Conservation (phyloP, 2,329 filamentous ascomycete species). For the Volutella citrinella region DNA sequence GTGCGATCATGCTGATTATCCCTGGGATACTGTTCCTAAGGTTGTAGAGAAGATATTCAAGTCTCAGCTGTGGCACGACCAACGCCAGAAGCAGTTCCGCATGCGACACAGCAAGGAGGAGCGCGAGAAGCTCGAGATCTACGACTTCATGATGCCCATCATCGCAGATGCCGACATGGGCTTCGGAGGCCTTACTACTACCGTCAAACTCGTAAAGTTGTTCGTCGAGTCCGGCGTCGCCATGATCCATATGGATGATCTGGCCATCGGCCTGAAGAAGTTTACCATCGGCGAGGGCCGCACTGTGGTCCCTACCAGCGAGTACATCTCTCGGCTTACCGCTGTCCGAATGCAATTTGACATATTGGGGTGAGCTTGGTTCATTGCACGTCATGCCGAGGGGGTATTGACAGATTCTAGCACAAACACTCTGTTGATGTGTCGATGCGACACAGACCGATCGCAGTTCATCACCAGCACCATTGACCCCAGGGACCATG, state of each 20-base stretch:
- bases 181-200: conserved; percentile 36
- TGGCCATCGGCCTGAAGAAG: conserved; percentile 42
- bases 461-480: conserved; percentile 36
- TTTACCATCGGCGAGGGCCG: conserved; percentile 39
- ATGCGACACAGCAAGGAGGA: conserved; percentile 24
- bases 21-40: conserved; percentile 39
- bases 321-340: conserved; percentile 34
- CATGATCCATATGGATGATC: conserved; percentile 41
- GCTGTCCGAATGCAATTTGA: conserved; percentile 38
- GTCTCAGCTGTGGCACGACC: conserved; percentile 37
- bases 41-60: conserved; percentile 38
- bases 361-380: conserved; percentile 30
- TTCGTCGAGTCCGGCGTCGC: conserved; percentile 41
- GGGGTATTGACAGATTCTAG: conserved; percentile 2
- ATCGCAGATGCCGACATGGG: conserved; percentile 42
- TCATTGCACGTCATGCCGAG: too few species aligned
- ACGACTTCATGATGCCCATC: conserved; percentile 24
- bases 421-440: conserved; percentile 35
- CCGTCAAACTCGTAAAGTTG: conserved; percentile 35
- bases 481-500: conserved; percentile 35
- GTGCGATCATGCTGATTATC: conserved; percentile 39
- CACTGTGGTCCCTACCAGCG: conserved; percentile 37
- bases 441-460: conserved; percentile 35
- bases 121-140: conserved; percentile 4
- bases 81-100: conserved; percentile 37